These are phyloP conservation scores for Butyriboletus loyo DNA, from an alignment of 768 basidiomycete genomes.

Conservation along the genomic window DNA sequence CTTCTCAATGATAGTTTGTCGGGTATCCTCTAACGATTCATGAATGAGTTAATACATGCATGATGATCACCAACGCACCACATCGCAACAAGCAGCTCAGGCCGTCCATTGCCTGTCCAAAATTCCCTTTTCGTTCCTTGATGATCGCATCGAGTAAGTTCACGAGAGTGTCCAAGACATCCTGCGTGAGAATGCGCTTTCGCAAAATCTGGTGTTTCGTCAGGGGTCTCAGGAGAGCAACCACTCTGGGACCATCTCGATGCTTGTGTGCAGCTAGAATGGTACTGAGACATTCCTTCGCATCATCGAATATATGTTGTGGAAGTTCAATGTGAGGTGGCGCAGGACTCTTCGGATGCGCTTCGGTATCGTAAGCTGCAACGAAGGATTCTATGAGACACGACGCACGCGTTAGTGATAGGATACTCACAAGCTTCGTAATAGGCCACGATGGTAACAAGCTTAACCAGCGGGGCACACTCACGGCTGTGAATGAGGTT, in stretches of 20 bases:
- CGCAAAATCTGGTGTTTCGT: conserved; percentile 15
- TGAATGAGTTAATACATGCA: not conserved
- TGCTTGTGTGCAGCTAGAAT: conserved; percentile 16
- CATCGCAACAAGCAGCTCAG: conserved; percentile 15
- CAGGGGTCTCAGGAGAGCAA: conserved; percentile 22
- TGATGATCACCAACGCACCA: conserved; percentile 3
- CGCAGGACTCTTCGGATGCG: not conserved
- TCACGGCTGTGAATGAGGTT: conserved; percentile 7
- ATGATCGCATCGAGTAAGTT: conserved; percentile 13
- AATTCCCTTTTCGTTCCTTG: not conserved
- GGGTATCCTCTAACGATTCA: conserved; percentile 9
- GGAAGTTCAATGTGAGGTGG: not conserved
- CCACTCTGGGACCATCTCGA: conserved; percentile 17
- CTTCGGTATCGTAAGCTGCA: conserved; percentile 7
- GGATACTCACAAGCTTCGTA: conserved; percentile 18
- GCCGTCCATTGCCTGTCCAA: conserved; percentile 24
- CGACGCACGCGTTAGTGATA: too few species aligned
- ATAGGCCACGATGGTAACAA: conserved; percentile 23
- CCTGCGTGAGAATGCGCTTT: conserved; percentile 11
- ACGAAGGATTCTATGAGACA: not conserved
- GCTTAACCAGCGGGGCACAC: conserved; percentile 17
- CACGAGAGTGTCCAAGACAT: conserved; percentile 12
- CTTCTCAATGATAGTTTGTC: conserved; percentile 2
- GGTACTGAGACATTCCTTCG: conserved; percentile 9
- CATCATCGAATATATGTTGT: conserved; percentile 7